Conservation (phyloP, 345 rosid species). For the Jatropha curcas region DNA sequence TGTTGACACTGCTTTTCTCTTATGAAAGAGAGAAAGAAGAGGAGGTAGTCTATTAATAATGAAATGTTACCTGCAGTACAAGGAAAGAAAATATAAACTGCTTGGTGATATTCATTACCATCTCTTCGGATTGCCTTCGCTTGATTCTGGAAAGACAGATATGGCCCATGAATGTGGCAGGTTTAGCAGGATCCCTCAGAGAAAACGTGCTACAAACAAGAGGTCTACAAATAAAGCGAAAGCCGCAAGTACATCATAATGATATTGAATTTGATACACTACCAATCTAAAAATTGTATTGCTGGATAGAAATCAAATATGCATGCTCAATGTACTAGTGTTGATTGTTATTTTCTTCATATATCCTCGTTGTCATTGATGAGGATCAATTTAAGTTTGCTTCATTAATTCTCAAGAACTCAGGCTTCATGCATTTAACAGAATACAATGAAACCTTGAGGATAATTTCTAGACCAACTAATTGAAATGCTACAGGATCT, state of each 20-base stretch:
- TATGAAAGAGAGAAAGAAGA: background rate
- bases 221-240: constrained; percentile 31
- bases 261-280: background rate
- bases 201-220: constrained; percentile 22
- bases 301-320: background rate
- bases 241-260: background rate
- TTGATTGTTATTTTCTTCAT: background rate
- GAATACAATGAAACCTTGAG: background rate
- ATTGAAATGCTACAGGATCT: background rate
- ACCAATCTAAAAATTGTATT: background rate
- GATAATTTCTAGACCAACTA: background rate
- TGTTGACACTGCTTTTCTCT: constrained; percentile 45
- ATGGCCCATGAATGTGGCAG: constrained; percentile 33
- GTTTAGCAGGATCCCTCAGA: constrained; percentile 13
- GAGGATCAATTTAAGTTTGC: background rate
- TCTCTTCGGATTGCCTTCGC: constrained; percentile 22
- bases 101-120: constrained; percentile 19
- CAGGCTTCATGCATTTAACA: background rate
- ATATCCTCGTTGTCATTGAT: background rate
- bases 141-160: constrained; percentile 17
- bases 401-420: background rate
- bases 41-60: background rate
- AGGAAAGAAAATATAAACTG: background rate
- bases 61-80: background rate
- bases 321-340: too few relatives aligned